phyloP scores from a whole-genome alignment of 2,329 filamentous ascomycete species.

The Tolypocladium pustulatum region DNA sequence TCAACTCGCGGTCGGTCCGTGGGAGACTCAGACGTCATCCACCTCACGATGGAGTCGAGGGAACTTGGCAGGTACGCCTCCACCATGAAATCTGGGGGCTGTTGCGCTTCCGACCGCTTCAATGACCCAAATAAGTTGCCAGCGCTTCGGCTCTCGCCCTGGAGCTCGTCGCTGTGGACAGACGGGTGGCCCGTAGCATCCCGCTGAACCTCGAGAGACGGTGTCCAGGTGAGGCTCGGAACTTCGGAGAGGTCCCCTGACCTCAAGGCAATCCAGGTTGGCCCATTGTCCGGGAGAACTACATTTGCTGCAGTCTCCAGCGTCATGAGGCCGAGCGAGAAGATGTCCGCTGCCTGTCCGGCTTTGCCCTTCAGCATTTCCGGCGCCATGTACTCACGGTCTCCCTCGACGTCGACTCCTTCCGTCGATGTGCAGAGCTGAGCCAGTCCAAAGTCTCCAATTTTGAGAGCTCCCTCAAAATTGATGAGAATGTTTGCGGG shows the following conservation, averaged over 20 bases:
- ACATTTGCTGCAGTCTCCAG: constrained; percentile 93
- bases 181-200: constrained; percentile 52
- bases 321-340: constrained; percentile 87
- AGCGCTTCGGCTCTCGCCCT: constrained; percentile 20
- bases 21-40: constrained; percentile 77
- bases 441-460: constrained; percentile 79
- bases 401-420: constrained; percentile 81
- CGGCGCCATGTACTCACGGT: constrained; percentile 91
- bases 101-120: constrained; percentile 38
- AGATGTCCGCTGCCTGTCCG: constrained; percentile 87
- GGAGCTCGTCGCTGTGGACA: constrained; percentile 23
- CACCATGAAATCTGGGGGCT: constrained; percentile 84
- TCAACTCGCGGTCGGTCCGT: constrained; percentile 61
- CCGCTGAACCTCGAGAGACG: constrained; percentile 57
- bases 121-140: constrained; percentile 31
- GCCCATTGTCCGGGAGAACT: constrained; percentile 83
- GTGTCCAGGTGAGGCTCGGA: constrained; percentile 76
- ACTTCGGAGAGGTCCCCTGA: constrained; percentile 84
- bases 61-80: constrained; percentile 61
- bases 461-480: constrained; percentile 73
- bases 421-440: constrained; percentile 65
- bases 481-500: constrained; percentile 76
- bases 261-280: constrained; percentile 80
- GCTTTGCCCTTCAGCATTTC: constrained; percentile 81
- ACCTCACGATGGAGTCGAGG: constrained; percentile 72